Conservation (phyloP, 192 early-diverging fungal genomes). For the Helicostylum pulchrum region DNA sequence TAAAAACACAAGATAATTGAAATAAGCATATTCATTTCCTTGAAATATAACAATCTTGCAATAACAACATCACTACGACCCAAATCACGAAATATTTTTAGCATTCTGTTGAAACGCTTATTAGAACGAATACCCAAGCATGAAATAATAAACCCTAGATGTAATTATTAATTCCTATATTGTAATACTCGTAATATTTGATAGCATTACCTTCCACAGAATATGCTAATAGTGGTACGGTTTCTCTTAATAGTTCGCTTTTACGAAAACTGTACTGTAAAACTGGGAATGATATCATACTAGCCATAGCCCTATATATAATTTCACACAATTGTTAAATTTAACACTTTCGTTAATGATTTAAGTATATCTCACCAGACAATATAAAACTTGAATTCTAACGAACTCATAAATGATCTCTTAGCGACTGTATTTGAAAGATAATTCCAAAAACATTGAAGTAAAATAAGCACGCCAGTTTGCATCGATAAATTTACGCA, state of each 20-base stretch:
- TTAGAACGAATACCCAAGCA: constrained; percentile 26
- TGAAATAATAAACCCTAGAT: constrained; percentile 22
- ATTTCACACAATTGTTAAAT: neutral
- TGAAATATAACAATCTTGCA: constrained; percentile 25
- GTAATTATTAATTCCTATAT: neutral
- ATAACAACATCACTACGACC: constrained; percentile 11
- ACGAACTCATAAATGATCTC: constrained; percentile 41
- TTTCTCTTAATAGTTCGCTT: constrained; percentile 29
- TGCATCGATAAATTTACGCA: constrained; percentile 22
- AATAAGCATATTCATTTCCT: constrained; percentile 33
- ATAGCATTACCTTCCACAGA: constrained; percentile 21
- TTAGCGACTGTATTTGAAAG: constrained; percentile 39
- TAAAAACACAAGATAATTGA: constrained; percentile 13
- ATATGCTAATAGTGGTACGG: constrained; percentile 42
- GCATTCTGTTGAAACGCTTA: constrained; percentile 17
- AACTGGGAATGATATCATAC: constrained; percentile 35
- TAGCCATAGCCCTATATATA: constrained; percentile 24
- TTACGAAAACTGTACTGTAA: constrained; percentile 29
- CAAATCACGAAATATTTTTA: constrained; percentile 5
- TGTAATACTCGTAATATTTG: neutral
- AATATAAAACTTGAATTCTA: constrained; percentile 44
- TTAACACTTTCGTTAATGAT: no score
- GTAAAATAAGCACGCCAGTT: constrained; percentile 39
- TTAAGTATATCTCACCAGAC: constrained; percentile 23
- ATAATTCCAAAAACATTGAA: constrained; percentile 53